Evolutionary conservation across 345 rosid genomes (phyloP), one percentile per base, ranked within the genome.

Genomic region (Gossypium ekmanianum): DNA sequence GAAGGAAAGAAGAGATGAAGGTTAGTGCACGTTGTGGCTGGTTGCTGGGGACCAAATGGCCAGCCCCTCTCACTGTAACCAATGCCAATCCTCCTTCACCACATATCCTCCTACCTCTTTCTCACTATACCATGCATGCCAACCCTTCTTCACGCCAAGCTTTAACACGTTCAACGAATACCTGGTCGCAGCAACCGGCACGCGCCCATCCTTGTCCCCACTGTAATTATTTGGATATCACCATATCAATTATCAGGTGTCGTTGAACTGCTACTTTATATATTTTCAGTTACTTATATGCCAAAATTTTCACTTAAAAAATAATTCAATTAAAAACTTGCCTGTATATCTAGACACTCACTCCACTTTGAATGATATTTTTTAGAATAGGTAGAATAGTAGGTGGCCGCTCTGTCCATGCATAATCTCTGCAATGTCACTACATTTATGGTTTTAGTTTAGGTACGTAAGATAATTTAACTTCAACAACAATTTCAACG

Each of bases 291-390:
- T 10, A 8, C 10, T 8, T 45, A 45, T 45, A 45, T 45, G 50
- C 0, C 7, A 6, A 50, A 17, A 29, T 11, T 17, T 69, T 14
- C 18, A 16, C 26, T 11, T 22, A 13, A 22, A 12, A 16, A 1
- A 16, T n/a, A 13, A 44, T 13, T 8, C 22, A 47, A 68, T 10
- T 14, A 11, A 20, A 68, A 18, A 59, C 41, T 24, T 7, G 41
- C 88, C 88, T 88, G 75, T 85, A 88, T 43, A 88, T 76, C 90
- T 90, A 87, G 75, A 88, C 83, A 74, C 77, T 87, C 54, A 88
- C 80, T 27, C 92, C 90, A 16, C 80, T 87, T 71, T 77, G 77
- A 72, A 88, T 78, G 77, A 88, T 88, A 63, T 87, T 85, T 76
- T 81, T 76, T 72, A 83, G 84, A 66, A 84, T 80, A 2, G 90